These are phyloP conservation scores for Parachlorella kessleri DNA, from an alignment of 139 green algal genomes.

Conservation along the genomic window DNA sequence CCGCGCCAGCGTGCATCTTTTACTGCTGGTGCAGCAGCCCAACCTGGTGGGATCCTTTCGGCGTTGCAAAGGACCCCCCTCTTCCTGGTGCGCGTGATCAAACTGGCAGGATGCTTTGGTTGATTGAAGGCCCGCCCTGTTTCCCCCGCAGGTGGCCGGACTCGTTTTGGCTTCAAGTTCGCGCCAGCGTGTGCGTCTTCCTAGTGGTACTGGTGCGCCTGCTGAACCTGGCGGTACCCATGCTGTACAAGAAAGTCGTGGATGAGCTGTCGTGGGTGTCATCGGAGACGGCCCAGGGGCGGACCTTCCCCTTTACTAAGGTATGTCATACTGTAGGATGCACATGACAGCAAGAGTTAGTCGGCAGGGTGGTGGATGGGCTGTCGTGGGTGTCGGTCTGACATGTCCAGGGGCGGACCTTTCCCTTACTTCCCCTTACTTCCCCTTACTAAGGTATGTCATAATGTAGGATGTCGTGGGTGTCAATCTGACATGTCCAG, in stretches of 20 bases:
- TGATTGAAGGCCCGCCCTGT: too few relatives aligned
- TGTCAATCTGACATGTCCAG: background rate
- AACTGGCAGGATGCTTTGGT: too few relatives aligned
- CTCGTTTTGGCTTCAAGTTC: background rate
- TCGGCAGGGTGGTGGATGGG: conserved; percentile 53
- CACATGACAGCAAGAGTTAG: too few relatives aligned
- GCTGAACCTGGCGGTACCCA: conserved; percentile 80
- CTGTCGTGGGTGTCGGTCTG: background rate
- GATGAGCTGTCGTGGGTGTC: background rate
- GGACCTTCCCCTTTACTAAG: background rate
- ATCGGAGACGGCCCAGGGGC: background rate
- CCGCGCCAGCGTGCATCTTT: too few relatives aligned
- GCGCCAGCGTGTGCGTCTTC: conserved; percentile 56
- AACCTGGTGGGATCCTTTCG: too few relatives aligned
- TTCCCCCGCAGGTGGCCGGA: conserved; percentile 7
- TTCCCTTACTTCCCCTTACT: too few relatives aligned
- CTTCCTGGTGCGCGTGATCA: too few relatives aligned
- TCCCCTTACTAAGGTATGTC: background rate
- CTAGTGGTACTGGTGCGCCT: conserved; percentile 66
- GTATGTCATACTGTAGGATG: too few relatives aligned
- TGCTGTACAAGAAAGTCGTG: conserved; percentile 72
- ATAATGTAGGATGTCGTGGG: too few relatives aligned
- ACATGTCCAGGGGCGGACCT: background rate
- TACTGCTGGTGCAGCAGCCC: too few relatives aligned
- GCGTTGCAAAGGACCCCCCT: too few relatives aligned